These are phyloP conservation scores for Carpinus viminea DNA, from an alignment of 306 rosid species.

Conservation along the genomic window DNA sequence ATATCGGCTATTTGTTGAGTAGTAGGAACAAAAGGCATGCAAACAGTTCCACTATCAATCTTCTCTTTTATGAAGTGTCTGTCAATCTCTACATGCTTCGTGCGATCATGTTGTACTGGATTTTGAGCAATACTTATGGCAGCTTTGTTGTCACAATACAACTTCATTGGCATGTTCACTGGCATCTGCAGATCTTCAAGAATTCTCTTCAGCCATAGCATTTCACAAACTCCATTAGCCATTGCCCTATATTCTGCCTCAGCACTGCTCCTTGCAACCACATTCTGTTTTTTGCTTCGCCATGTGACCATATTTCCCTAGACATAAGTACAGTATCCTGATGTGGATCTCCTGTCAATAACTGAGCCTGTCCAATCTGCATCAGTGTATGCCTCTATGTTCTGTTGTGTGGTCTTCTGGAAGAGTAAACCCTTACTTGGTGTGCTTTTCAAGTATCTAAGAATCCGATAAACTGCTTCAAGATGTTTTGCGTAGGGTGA, in stretches of 20 bases:
- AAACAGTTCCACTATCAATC: too few relatives aligned
- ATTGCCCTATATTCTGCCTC: not conserved
- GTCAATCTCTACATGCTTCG: too few relatives aligned
- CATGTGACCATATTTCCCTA: slow-evolving; percentile 6
- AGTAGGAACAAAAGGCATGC: too few relatives aligned
- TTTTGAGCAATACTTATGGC: slow-evolving; percentile 12
- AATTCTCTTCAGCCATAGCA: not conserved
- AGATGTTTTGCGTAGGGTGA: not conserved
- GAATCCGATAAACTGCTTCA: not conserved
- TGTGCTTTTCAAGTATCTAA: slow-evolving; percentile 2
- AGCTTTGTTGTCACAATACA: slow-evolving; percentile 7
- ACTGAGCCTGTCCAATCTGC: not conserved
- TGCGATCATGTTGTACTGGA: not conserved
- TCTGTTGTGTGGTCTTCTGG: not conserved
- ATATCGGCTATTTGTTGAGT: too few relatives aligned
- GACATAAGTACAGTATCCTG: slow-evolving; percentile 8
- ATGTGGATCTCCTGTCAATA: not conserved
- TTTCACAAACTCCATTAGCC: slow-evolving; percentile 14
- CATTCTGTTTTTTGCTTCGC: slow-evolving; percentile 10
- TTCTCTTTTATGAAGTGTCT: too few relatives aligned
- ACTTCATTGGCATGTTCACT: not conserved
- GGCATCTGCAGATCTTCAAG: not conserved
- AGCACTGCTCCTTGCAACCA: not conserved
- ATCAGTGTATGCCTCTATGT: not conserved
- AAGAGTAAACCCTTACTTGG: not conserved